Percentiles rank a stretch among this genome's conserved stretches.
These are phyloP conservation scores for Ogataea polymorpha DNA, from an alignment of 805 yeast genomes.

Conservation along the genomic window DNA sequence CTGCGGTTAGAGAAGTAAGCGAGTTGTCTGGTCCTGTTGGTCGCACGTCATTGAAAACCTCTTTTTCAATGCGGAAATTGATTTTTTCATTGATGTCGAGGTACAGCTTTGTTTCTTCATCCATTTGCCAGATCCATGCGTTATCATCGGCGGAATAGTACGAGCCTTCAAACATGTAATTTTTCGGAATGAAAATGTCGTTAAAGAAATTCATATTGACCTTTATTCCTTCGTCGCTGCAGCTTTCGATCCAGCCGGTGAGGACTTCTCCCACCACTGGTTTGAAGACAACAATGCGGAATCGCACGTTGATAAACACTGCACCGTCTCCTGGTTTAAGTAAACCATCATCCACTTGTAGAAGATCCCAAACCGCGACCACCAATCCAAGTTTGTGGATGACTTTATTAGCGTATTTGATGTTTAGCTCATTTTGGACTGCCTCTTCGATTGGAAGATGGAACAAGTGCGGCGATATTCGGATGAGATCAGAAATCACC, in stretches of 20 bases:
- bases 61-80: constrained; percentile 88
- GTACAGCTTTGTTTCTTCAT: constrained; percentile 71
- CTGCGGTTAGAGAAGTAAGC: constrained; percentile 29
- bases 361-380: constrained; percentile 78
- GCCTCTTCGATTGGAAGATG: constrained; percentile 69
- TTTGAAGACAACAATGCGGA: constrained; percentile 78
- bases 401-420: constrained; percentile 82
- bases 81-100: constrained; percentile 90
- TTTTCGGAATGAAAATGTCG: constrained; percentile 85
- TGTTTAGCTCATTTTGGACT: constrained; percentile 74
- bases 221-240: constrained; percentile 84
- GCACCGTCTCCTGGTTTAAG: constrained; percentile 95
- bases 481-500: constrained; percentile 75
- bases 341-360: constrained; percentile 81
- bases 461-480: constrained; percentile 85
- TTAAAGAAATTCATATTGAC: constrained; percentile 84
- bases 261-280: constrained; percentile 94
- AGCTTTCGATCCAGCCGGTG: constrained; percentile 89
- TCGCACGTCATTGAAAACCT: constrained; percentile 76
- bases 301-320: constrained; percentile 67
- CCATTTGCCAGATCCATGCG: constrained; percentile 91
- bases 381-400: constrained; percentile 83
- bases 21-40: constrained; percentile 68
- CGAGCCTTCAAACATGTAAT: constrained; percentile 66
- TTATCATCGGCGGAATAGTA: constrained; percentile 57